phyloP scores from a whole-genome alignment of 192 early-diverging fungal species.

The Podila epicladia region DNA sequence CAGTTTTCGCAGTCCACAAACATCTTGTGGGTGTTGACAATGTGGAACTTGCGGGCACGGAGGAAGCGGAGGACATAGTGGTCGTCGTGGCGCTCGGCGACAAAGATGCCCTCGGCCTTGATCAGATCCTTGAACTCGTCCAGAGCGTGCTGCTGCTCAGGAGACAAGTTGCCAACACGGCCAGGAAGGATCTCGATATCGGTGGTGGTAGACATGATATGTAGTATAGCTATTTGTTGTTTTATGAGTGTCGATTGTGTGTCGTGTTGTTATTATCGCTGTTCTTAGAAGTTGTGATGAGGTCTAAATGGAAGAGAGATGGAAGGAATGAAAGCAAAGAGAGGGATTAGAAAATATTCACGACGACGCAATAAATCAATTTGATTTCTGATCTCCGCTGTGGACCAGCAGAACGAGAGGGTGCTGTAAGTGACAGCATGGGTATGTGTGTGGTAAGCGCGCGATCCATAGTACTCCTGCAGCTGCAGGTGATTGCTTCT shows the following conservation, averaged over 20 bases:
- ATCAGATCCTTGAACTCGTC: conserved; percentile 68
- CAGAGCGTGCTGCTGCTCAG: conserved; percentile 64
- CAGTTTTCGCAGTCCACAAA: conserved; percentile 73
- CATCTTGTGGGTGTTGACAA: conserved; percentile 76
- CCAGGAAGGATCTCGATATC: conserved; percentile 52
- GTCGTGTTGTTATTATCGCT: conserved; percentile 11
- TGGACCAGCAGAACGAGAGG: not conserved
- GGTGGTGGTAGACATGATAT: conserved; percentile 13
- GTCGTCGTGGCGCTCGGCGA: conserved; percentile 69
- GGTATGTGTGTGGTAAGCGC: too few relatives aligned
- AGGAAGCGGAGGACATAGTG: conserved; percentile 77
- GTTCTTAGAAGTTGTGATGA: not conserved
- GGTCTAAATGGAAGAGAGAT: not conserved
- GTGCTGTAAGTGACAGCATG: not conserved
- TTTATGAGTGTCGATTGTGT: conserved; percentile 11
- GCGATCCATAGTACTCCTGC: too few relatives aligned
- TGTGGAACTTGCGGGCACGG: conserved; percentile 75
- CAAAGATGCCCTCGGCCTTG: conserved; percentile 62
- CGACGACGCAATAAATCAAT: not conserved
- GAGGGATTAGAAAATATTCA: conserved; percentile 2
- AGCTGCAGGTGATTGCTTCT: too few relatives aligned
- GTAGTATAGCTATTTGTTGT: not conserved
- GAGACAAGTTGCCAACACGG: conserved; percentile 67
- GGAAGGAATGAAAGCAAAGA: not conserved
- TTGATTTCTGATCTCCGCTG: conserved; percentile 1